These are phyloP conservation scores for Cutaneotrichosporon spelunceum DNA, from an alignment of 1,284 basidiomycete species.

Conservation along the genomic window DNA sequence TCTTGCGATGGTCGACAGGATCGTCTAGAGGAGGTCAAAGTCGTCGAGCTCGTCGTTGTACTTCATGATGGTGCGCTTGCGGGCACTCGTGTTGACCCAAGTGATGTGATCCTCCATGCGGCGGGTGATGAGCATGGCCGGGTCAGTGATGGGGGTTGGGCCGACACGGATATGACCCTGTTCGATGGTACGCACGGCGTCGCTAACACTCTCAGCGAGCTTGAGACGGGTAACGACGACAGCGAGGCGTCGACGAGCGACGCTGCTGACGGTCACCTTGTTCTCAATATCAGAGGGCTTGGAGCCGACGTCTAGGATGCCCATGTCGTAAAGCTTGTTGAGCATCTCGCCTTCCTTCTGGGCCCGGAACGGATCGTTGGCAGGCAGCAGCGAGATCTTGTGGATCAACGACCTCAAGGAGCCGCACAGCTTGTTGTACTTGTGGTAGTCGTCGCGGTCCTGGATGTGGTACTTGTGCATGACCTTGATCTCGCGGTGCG, in stretches of 20 bases:
- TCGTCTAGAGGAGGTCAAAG: conserved; percentile 73
- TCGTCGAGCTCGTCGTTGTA: conserved; percentile 99
- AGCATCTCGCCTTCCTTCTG: conserved; percentile 84
- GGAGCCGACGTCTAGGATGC: conserved; percentile 65
- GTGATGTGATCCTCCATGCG: conserved; percentile 99
- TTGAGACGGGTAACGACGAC: conserved; percentile 90
- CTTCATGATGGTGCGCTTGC: conserved; percentile 90
- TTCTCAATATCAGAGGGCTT: conserved; percentile 91
- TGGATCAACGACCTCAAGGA: conserved; percentile 81
- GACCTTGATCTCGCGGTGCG: conserved; percentile 86
- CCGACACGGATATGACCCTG: conserved; percentile 98
- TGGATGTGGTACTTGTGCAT: conserved; percentile 96
- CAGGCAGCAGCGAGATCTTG: conserved; percentile 78
- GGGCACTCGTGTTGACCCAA: conserved; percentile 96
- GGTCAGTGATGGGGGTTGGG: conserved; percentile 92
- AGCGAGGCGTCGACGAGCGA: conserved; percentile 85
- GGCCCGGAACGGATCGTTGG: conserved; percentile 82
- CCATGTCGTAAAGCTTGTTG: conserved; percentile 96
- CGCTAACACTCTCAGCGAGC: conserved; percentile 94
- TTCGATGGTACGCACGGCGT: conserved; percentile 93
- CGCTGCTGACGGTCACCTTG: conserved; percentile 91
- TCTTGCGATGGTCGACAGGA: background rate
- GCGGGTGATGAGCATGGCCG: conserved; percentile 92
- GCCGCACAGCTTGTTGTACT: conserved; percentile 96
- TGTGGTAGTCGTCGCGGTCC: conserved; percentile 92